phyloP scores from a whole-genome alignment of 495 filamentous ascomycete species.

The Hypoxylon subgilvum region DNA sequence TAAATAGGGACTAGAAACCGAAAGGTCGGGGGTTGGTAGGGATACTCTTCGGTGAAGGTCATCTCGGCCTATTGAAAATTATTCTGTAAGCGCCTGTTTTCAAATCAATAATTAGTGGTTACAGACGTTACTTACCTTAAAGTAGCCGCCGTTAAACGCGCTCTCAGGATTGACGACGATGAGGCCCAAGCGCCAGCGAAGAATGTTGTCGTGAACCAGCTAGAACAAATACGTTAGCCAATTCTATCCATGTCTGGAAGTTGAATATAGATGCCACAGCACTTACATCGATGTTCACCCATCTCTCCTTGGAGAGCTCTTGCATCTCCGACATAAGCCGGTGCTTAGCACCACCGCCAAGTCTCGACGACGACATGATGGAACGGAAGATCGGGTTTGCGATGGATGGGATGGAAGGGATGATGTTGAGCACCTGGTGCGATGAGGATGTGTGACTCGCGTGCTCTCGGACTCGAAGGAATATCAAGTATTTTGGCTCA shows the following conservation, averaged over 20 bases:
- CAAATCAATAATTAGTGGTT: not conserved
- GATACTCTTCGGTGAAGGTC: constrained; percentile 88
- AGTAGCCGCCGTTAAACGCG: constrained; percentile 89
- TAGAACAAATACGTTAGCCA: constrained; percentile 40
- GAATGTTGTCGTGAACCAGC: constrained; percentile 77
- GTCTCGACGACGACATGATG: constrained; percentile 35
- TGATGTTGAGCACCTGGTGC: constrained; percentile 7
- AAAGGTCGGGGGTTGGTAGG: constrained; percentile 90
- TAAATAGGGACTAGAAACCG: constrained; percentile 77
- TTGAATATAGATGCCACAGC: not conserved
- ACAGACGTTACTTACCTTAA: constrained; percentile 59
- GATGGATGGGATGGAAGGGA: not conserved
- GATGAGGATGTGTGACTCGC: constrained; percentile 11
- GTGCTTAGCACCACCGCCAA: constrained; percentile 65
- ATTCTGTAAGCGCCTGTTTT: constrained; percentile 14
- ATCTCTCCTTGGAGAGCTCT: constrained; percentile 80
- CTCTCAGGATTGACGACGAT: constrained; percentile 93
- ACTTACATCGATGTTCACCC: constrained; percentile 84
- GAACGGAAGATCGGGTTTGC: not conserved
- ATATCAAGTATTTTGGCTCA: constrained; percentile 10
- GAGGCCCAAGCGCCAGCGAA: constrained; percentile 84
- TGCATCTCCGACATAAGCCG: constrained; percentile 92
- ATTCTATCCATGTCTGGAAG: constrained; percentile 8
- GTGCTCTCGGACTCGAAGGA: constrained; percentile 15
- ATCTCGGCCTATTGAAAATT: constrained; percentile 66